These are phyloP conservation scores for Uronychia binucleata DNA, from an alignment of 73 alveolate genomes.

Conservation along the genomic window DNA sequence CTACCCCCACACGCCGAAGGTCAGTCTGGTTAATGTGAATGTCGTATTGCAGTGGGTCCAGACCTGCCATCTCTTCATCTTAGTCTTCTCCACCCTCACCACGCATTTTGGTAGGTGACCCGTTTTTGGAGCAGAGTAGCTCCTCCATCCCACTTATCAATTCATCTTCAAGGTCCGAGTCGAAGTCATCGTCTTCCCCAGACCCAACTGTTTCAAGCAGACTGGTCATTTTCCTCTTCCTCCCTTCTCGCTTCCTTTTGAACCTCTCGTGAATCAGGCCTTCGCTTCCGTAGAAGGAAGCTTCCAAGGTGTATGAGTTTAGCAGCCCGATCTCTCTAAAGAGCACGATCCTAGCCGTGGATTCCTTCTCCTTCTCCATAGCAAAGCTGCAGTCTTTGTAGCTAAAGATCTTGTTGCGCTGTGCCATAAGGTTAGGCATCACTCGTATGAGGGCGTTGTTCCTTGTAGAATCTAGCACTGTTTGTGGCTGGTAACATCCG, in stretches of 20 bases:
- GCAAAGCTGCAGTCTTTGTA: slow-evolving; percentile 63
- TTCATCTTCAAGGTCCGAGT: too few relatives aligned
- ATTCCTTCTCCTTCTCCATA: slow-evolving; percentile 46
- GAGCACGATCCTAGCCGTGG: slow-evolving; percentile 43
- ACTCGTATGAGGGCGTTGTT: slow-evolving; percentile 21
- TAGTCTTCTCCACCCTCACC: too few relatives aligned
- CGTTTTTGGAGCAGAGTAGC: too few relatives aligned
- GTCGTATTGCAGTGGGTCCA: neutral
- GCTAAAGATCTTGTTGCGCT: slow-evolving; percentile 51
- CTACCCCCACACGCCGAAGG: neutral
- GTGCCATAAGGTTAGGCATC: slow-evolving; percentile 43
- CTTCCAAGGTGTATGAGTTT: slow-evolving; percentile 48
- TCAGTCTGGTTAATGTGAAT: neutral
- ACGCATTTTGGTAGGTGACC: too few relatives aligned
- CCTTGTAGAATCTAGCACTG: slow-evolving; percentile 15
- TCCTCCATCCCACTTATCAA: too few relatives aligned
- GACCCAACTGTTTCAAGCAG: too few relatives aligned
- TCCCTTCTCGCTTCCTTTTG: neutral
- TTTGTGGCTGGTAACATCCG: slow-evolving; percentile 55
- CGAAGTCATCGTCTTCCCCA: too few relatives aligned
- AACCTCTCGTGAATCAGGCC: neutral
- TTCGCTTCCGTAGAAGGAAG: slow-evolving; percentile 48
- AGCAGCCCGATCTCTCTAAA: slow-evolving; percentile 22
- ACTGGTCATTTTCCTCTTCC: too few relatives aligned
- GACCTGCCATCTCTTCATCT: too few relatives aligned